phyloP scores from a whole-genome alignment of 345 rosid species.

The Aethionema arabicum region DNA sequence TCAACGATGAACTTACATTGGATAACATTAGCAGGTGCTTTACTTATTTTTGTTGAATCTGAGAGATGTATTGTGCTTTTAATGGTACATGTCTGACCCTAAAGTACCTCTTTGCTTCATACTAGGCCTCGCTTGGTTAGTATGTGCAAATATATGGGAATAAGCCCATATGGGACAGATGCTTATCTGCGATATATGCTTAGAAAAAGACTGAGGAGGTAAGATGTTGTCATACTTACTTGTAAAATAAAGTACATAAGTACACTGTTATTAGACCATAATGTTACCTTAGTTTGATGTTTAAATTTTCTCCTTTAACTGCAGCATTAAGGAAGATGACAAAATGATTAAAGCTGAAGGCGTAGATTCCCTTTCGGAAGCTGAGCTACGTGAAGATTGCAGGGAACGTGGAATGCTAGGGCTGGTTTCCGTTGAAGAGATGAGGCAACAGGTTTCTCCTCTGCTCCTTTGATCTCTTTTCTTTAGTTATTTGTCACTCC shows the following conservation, averaged over 20 bases:
- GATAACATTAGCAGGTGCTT: conserved; percentile 74
- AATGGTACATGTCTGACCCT: conserved; percentile 10
- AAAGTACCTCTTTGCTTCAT: conserved; percentile 7
- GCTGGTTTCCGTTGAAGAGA: conserved; percentile 60
- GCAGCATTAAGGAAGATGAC: conserved; percentile 72
- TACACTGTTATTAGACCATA: conserved; percentile 21
- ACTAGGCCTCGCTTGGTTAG: conserved; percentile 64
- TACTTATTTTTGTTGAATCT: conserved; percentile 4
- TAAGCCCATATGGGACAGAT: conserved; percentile 72
- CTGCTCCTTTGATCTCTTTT: conserved; percentile 3
- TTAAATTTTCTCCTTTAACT: conserved; percentile 9
- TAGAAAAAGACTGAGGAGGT: conserved; percentile 68
- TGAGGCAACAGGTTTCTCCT: conserved; percentile 66
- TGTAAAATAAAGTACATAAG: neutral
- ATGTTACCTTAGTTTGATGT: conserved; percentile 10
- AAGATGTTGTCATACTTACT: conserved; percentile 25
- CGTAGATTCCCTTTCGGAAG: conserved; percentile 67
- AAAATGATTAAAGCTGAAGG: conserved; percentile 67
- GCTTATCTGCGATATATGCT: conserved; percentile 70
- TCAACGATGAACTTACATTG: conserved; percentile 72
- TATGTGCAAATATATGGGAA: conserved; percentile 80
- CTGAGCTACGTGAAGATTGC: conserved; percentile 75
- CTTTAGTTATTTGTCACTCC: conserved; percentile 16
- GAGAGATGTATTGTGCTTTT: conserved; percentile 14
- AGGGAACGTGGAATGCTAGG: conserved; percentile 80